Base-by-base conservation (phyloP, 2,329 filamentous ascomycete species). In the Ophiocordyceps camponoti-saundersi region DNA sequence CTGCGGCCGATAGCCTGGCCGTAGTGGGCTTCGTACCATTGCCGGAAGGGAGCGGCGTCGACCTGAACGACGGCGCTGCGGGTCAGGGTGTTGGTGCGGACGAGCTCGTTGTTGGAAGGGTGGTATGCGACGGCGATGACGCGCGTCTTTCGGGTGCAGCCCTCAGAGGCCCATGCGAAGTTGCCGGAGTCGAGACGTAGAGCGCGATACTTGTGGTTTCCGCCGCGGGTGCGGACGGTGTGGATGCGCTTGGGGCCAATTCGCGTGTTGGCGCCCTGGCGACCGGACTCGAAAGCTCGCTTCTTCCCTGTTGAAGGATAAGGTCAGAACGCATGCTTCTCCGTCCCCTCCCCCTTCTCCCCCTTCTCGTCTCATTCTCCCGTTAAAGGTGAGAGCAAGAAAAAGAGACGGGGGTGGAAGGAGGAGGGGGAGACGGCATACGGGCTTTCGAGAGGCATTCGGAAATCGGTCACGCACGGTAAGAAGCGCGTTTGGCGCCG, bases 1-100 rank as follows among this genome's bases (percentile, higher is more conserved):
- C 83, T 84, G 63, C 89, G 85, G 69, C 92, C 92, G 55, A 98
- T 67, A 61, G 76, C 61, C 71, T 86, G 79, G 67, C 92, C 92
- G 80, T 98, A 98, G 84, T 98, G 92, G 60, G 92, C 87, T 82
- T 98, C 92, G 75, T 94, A 98, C 92, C 92, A 98, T 77, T 96
- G 90, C 70, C 92, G 80, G 86, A 98, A 98, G 59, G 92, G 92
- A 55, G 92, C 87, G 62, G 93, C 92, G 72, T 98, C 92, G 73
- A 98, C 77, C 79, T 98, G 92, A 69, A 98, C 86, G 65, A 98
- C 86, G 74, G 92, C 92, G 66, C 87, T 87, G 77, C 89, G 93
- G 79, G 92, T 98, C 69, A 98, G 80, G 76, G 92, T 96, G 84
- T 98, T 98, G 73, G 92, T 98, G 67, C 92, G 92, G 78, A 98